Conservation (phyloP, 225 moss, liverwort and hornwort genomes). For the Sphagnum contortum region DNA sequence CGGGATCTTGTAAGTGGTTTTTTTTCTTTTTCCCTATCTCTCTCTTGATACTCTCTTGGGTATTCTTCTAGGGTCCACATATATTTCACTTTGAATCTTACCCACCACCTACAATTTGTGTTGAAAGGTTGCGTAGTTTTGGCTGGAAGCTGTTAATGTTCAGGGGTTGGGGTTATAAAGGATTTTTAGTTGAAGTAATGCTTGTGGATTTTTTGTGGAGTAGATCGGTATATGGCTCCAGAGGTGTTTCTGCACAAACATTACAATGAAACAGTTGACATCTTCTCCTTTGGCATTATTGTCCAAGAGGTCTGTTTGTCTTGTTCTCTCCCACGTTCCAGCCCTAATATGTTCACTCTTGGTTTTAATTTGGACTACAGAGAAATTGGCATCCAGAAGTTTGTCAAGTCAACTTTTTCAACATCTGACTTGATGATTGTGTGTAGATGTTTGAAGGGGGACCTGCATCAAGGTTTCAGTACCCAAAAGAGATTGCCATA, state of each 20-base stretch:
- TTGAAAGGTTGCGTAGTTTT: too few relatives aligned
- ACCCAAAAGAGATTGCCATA: constrained; percentile 45
- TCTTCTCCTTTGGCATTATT: constrained; percentile 83
- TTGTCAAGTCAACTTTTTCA: too few relatives aligned
- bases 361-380: too few relatives aligned
- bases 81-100: too few relatives aligned
- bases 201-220: not conserved
- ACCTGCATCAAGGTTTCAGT: constrained; percentile 26
- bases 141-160: too few relatives aligned
- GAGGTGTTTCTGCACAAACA: constrained; percentile 58
- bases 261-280: constrained; percentile 76
- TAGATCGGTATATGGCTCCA: constrained; percentile 90
- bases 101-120: too few relatives aligned
- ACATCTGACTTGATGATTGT: not conserved
- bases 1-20: constrained; percentile 45
- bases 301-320: constrained; percentile 55
- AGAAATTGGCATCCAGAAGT: too few relatives aligned
- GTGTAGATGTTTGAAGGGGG: constrained; percentile 76
- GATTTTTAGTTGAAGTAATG: not conserved
- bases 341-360: too few relatives aligned
- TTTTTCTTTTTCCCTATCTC: not conserved
- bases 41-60: not conserved
- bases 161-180: too few relatives aligned
- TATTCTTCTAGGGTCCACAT: too few relatives aligned
- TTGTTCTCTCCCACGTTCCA: not conserved